Conservation (phyloP, 306 rosid genomes). For the Trifolium repens region DNA sequence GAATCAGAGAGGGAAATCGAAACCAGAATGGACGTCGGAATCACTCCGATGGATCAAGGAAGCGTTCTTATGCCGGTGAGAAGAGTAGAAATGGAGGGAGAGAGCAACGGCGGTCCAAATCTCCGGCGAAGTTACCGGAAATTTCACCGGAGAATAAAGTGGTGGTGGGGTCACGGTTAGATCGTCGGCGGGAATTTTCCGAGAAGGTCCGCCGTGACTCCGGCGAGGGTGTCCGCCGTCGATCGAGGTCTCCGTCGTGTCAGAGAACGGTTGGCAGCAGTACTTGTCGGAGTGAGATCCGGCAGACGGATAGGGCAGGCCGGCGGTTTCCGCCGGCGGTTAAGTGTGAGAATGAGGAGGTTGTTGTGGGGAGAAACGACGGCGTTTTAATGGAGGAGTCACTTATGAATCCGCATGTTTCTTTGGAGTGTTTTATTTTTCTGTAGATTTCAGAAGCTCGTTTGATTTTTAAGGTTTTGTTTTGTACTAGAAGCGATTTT, state of each 20-base stretch:
- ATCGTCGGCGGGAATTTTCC: conserved; percentile 48
- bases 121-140: conserved; percentile 52
- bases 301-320: conserved; percentile 42
- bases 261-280: conserved; percentile 40
- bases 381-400: conserved; percentile 58
- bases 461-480: conserved; percentile 23
- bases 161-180: conserved; percentile 37
- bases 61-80: conserved; percentile 57
- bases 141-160: conserved; percentile 49
- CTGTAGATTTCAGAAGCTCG: conserved; percentile 54
- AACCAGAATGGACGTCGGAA: conserved; percentile 37
- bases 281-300: conserved; percentile 42
- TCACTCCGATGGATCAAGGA: conserved; percentile 42
- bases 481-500: neutral
- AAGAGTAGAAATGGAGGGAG: conserved; percentile 45
- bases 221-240: conserved; percentile 46
- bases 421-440: conserved; percentile 94
- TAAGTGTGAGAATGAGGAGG: conserved; percentile 21
- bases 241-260: conserved; percentile 79
- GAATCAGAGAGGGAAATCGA: conserved; percentile 51
- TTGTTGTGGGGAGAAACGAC: conserved; percentile 44
- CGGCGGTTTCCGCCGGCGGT: conserved; percentile 31
- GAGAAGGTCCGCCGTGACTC: conserved; percentile 51
- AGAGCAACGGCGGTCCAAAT: conserved; percentile 49
- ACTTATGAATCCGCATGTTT: conserved; percentile 72